These are phyloP conservation scores for Golubevia sp. DNA, from an alignment of 1,284 basidiomycete species.

Conservation along the genomic window DNA sequence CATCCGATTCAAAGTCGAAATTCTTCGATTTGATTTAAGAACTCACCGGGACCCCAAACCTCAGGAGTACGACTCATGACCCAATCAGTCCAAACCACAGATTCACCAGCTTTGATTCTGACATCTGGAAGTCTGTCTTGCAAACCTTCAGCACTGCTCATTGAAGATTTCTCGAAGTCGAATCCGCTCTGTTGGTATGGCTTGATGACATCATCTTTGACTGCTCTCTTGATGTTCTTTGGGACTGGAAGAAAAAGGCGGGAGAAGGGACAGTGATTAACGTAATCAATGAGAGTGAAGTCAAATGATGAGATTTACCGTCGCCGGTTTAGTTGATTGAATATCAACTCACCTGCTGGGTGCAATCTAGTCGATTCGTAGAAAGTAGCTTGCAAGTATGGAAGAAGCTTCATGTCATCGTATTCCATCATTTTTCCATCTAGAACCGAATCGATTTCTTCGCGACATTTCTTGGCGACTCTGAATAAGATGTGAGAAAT, in stretches of 20 bases:
- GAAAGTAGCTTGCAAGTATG: conserved; percentile 38
- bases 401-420: conserved; percentile 28
- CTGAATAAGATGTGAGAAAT: too few relatives aligned
- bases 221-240: conserved; percentile 35
- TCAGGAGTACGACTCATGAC: conserved; percentile 41
- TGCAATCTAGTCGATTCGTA: conserved; percentile 41
- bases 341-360: too few relatives aligned
- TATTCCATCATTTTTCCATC: conserved; percentile 23
- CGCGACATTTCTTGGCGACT: conserved; percentile 5
- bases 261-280: too few relatives aligned
- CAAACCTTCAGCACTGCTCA: not conserved
- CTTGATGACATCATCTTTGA: conserved; percentile 37
- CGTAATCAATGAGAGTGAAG: too few relatives aligned
- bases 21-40: too few relatives aligned
- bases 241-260: too few relatives aligned
- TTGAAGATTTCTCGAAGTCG: not conserved
- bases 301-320: too few relatives aligned
- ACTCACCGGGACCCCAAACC: conserved; percentile 29
- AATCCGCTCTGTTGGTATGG: not conserved
- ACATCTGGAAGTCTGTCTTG: conserved; percentile 19
- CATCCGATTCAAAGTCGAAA: too few relatives aligned
- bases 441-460: conserved; percentile 23
- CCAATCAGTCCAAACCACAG: conserved; percentile 44
- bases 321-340: too few relatives aligned
- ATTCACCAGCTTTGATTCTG: conserved; percentile 30